A percentile compares a stretch with the other conserved stretches of the same genome.
Conservation (phyloP, 257 asterid species). For the Solanum piurae region DNA sequence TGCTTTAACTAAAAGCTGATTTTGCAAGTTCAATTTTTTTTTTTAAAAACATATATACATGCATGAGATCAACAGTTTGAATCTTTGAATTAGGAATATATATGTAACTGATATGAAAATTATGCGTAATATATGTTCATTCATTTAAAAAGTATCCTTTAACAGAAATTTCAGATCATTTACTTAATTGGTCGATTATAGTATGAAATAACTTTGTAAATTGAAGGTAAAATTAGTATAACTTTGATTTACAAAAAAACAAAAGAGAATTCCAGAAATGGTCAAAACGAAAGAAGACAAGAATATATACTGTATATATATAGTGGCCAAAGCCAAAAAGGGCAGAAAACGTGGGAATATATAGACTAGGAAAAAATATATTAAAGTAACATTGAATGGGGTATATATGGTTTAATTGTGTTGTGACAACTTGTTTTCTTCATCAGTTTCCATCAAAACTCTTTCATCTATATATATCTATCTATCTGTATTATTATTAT, state of each 20-base stretch:
- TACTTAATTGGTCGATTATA: background rate
- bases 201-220: background rate
- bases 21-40: background rate
- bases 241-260: background rate
- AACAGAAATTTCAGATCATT: background rate
- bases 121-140: background rate
- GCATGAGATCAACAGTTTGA: background rate
- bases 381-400: constrained; percentile 11
- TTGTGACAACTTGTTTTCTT: background rate
- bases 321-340: background rate
- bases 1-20: background rate
- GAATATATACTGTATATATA: background rate
- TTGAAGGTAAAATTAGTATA: background rate
- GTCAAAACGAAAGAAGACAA: constrained; percentile 10
- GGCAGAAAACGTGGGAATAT: constrained; percentile 8
- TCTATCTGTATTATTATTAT: too few relatives aligned
- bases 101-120: background rate
- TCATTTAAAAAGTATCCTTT: background rate
- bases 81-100: background rate
- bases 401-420: background rate
- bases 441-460: constrained; percentile 20
- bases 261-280: background rate
- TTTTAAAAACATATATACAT: background rate
- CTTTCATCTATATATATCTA: background rate
- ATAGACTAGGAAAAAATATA: constrained; percentile 6